A percentile compares a stretch with the other conserved stretches of the same genome.
These are phyloP conservation scores for Leishmania turanica DNA, from an alignment of 208 protist species.

Conservation along the genomic window DNA sequence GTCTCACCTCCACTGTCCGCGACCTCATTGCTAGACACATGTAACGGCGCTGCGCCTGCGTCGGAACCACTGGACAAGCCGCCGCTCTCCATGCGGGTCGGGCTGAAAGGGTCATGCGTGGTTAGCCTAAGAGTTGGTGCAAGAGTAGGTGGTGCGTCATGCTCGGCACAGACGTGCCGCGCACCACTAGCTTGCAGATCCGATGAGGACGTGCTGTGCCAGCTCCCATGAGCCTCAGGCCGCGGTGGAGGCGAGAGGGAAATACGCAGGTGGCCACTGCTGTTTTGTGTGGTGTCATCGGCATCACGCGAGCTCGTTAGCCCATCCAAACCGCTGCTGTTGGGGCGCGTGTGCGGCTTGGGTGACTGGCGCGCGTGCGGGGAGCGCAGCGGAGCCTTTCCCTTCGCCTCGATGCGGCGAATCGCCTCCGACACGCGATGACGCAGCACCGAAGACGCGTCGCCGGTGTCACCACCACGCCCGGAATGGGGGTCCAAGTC, in stretches of 20 bases:
- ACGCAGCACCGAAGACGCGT: slow-evolving; percentile 9
- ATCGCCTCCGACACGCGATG: slow-evolving; percentile 17
- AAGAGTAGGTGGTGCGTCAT: not conserved
- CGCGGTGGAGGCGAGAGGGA: not conserved
- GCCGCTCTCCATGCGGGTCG: not conserved
- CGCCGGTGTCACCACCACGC: not conserved
- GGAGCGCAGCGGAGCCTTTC: not conserved
- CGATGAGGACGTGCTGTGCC: not conserved
- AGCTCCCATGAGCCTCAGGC: not conserved
- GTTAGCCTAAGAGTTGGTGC: not conserved
- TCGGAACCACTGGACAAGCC: not conserved
- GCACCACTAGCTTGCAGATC: not conserved
- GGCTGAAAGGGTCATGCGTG: not conserved
- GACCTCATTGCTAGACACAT: not conserved
- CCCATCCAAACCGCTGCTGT: not conserved
- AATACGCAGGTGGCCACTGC: not conserved
- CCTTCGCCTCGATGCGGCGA: slow-evolving; percentile 14
- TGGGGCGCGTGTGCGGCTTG: not conserved
- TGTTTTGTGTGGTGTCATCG: not conserved
- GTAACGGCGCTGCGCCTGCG: not conserved
- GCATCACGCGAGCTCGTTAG: not conserved
- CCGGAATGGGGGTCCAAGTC: not conserved
- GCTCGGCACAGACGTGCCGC: not conserved
- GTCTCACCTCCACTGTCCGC: not conserved
- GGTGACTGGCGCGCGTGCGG: not conserved